phyloP scores from a whole-genome alignment of 2,329 filamentous ascomycete genomes.

The Dactylellina haptotyla region DNA sequence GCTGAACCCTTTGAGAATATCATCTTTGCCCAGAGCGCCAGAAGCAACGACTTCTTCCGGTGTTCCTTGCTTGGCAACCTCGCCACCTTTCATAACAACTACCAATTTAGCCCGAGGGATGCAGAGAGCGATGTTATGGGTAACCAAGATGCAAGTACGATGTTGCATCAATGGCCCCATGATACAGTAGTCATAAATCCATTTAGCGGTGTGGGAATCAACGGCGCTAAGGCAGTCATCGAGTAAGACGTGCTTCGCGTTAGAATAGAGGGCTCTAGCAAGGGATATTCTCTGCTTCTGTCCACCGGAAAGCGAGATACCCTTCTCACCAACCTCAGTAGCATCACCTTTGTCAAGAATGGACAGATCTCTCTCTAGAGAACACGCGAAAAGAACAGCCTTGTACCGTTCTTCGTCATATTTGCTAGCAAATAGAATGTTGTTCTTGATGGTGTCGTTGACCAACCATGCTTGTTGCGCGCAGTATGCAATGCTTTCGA shows the following conservation, averaged over 20 bases:
- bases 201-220: conserved; percentile 96
- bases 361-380: conserved; percentile 86
- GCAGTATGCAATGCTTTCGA: conserved; percentile 93
- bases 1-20: conserved; percentile 61
- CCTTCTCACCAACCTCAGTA: conserved; percentile 95
- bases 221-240: conserved; percentile 97
- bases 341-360: conserved; percentile 93
- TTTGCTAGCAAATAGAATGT: conserved; percentile 87
- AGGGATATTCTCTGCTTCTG: conserved; percentile 98
- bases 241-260: conserved; percentile 86
- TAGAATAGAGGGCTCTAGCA: conserved; percentile 96
- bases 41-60: conserved; percentile 81
- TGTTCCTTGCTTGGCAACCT: conserved; percentile 78
- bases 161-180: conserved; percentile 86
- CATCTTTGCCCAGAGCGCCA: conserved; percentile 87
- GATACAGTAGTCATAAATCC: conserved; percentile 95
- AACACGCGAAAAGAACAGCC: conserved; percentile 89
- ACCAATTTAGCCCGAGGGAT: conserved; percentile 82
- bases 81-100: conserved; percentile 87
- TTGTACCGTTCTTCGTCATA: conserved; percentile 85
- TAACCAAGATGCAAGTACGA: conserved; percentile 93
- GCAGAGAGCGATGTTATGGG: conserved; percentile 91
- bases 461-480: conserved; percentile 97
- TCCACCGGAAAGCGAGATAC: conserved; percentile 93
- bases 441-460: conserved; percentile 93